phyloP scores from a whole-genome alignment of 768 basidiomycete species.

The Mycena metata region DNA sequence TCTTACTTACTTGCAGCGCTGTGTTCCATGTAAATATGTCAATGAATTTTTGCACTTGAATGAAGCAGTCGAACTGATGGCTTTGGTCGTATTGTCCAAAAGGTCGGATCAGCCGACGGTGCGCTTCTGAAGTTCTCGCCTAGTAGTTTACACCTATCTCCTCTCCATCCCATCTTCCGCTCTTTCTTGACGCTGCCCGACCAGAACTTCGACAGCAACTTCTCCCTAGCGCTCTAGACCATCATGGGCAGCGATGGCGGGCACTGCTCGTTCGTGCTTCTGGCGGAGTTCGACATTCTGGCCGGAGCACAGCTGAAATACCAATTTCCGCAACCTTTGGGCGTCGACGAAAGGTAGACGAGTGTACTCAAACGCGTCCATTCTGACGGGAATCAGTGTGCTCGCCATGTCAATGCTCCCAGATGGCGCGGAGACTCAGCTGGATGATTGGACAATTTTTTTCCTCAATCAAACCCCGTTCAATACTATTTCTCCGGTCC shows the following conservation, averaged over 20 bases:
- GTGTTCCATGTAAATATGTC: too few relatives aligned
- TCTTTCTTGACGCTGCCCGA: too few relatives aligned
- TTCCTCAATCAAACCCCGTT: slow-evolving; percentile 95
- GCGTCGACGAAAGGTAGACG: slow-evolving; percentile 92
- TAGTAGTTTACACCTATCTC: not conserved
- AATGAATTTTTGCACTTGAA: too few relatives aligned
- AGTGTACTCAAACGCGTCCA: slow-evolving; percentile 42
- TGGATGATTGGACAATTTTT: slow-evolving; percentile 99
- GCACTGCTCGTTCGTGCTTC: slow-evolving; percentile 92
- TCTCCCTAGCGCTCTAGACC: not conserved
- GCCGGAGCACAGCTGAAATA: slow-evolving; percentile 94
- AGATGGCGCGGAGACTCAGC: slow-evolving; percentile 94
- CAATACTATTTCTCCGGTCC: slow-evolving; percentile 87
- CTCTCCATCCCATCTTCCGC: not conserved
- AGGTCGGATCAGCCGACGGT: too few relatives aligned
- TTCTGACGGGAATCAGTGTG: slow-evolving; percentile 63
- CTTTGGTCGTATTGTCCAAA: too few relatives aligned
- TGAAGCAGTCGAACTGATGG: too few relatives aligned
- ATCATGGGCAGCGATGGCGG: slow-evolving; percentile 74
- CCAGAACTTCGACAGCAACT: too few relatives aligned
- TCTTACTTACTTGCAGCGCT: too few relatives aligned
- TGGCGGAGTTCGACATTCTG: slow-evolving; percentile 99
- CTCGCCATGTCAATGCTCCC: slow-evolving; percentile 98
- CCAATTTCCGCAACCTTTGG: slow-evolving; percentile 95
- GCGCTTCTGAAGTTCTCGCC: not conserved